Conservation (phyloP, 208 protist genomes). For the Leishmania mexicana region DNA sequence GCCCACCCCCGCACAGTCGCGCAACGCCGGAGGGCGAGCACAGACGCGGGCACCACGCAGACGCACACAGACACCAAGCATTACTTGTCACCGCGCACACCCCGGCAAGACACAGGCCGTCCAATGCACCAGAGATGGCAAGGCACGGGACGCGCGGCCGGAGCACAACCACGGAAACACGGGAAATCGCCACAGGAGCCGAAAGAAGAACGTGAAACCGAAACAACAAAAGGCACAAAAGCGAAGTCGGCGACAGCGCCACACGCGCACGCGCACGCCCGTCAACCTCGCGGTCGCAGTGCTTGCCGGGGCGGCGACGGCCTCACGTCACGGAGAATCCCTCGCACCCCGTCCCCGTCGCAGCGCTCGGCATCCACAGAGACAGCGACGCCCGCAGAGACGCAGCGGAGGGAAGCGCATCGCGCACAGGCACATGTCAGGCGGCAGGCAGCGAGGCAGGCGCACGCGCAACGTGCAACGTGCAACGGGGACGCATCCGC, state of each 20-base stretch:
- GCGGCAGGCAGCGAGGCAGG: not conserved
- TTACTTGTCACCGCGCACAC: not conserved
- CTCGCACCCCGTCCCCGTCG: not conserved
- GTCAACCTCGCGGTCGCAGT: not conserved
- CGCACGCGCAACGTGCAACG: not conserved
- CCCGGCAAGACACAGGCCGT: not conserved
- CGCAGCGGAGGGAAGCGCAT: slow-evolving; percentile 2
- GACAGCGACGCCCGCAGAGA: not conserved
- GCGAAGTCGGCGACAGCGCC: not conserved
- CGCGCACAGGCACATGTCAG: slow-evolving; percentile 3
- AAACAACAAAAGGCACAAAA: not conserved
- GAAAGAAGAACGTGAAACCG: not conserved
- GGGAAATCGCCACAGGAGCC: not conserved
- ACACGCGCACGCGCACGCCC: not conserved
- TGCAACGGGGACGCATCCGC: slow-evolving; percentile 3
- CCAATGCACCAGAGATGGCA: not conserved
- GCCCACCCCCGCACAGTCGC: not conserved
- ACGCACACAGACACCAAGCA: not conserved
- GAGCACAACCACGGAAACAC: not conserved
- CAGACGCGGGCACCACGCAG: not conserved
- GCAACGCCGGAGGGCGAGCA: not conserved
- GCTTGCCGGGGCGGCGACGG: not conserved
- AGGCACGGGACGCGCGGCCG: not conserved
- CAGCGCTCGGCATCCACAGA: not conserved
- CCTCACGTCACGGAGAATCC: slow-evolving; percentile 2